phyloP scores from a whole-genome alignment of 345 rosid genomes.

The Pelargonium nanum region DNA sequence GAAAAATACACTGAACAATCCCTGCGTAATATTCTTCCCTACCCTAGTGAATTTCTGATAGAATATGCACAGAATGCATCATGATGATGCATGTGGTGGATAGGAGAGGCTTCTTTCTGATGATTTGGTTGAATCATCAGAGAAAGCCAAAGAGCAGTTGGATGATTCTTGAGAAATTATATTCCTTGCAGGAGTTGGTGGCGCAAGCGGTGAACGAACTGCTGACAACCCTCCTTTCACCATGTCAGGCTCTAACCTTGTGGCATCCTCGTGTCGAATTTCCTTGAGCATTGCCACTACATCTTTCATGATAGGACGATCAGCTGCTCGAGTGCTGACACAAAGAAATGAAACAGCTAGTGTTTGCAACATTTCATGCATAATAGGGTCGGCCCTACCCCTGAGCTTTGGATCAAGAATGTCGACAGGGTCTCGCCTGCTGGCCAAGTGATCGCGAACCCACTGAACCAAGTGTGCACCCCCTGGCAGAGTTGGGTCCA shows the following conservation, averaged over 20 bases:
- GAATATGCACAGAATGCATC: neutral
- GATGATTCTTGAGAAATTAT: constrained; percentile 59
- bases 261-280: constrained; percentile 48
- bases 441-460: constrained; percentile 71
- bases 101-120: neutral
- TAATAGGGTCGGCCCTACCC: constrained; percentile 64
- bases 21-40: neutral
- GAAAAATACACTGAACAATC: neutral
- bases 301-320: constrained; percentile 83
- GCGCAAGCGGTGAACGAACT: constrained; percentile 13
- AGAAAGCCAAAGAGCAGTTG: constrained; percentile 61
- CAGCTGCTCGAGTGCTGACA: constrained; percentile 41
- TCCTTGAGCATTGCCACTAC: constrained; percentile 87
- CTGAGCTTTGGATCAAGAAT: constrained; percentile 67
- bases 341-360: constrained; percentile 83
- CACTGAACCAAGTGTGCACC: constrained; percentile 81
- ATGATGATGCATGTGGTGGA: neutral
- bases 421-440: constrained; percentile 44
- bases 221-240: constrained; percentile 26
- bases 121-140: constrained; percentile 51
- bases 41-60: neutral
- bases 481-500: constrained; percentile 77
- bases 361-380: constrained; percentile 89
- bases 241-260: constrained; percentile 29
- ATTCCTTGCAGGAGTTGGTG: constrained; percentile 31